These are phyloP conservation scores for Eucalyptus curtisii DNA, from an alignment of 345 rosid species.

Conservation along the genomic window DNA sequence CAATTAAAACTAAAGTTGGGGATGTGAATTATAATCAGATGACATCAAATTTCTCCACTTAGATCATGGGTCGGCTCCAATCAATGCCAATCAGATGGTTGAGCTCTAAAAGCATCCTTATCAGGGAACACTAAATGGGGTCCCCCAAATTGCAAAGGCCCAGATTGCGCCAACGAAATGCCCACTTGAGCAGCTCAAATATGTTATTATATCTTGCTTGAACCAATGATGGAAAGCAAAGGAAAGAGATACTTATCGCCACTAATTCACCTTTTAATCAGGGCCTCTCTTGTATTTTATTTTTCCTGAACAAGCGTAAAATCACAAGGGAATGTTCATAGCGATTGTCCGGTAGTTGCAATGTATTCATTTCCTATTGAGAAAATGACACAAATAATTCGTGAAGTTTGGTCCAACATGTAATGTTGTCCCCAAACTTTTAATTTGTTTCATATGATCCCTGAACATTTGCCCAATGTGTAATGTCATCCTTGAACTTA, in stretches of 20 bases:
- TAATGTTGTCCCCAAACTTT: rapidly evolving
- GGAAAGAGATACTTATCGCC: background rate
- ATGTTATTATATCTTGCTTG: background rate
- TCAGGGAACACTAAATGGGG: background rate
- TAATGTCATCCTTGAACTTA: rapidly evolving
- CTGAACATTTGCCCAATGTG: rapidly evolving
- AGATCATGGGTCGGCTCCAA: background rate
- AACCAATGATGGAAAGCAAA: background rate
- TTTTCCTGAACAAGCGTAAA: background rate
- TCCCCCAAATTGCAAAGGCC: background rate
- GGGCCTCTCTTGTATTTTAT: background rate
- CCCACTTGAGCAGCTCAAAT: background rate
- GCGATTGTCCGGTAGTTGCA: background rate
- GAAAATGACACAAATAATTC: background rate
- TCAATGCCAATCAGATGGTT: background rate
- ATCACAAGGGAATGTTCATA: background rate
- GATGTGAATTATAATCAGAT: background rate
- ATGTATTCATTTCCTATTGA: background rate
- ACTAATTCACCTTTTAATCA: background rate
- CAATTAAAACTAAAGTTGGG: background rate
- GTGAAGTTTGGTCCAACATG: rapidly evolving
- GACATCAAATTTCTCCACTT: background rate
- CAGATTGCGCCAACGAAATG: background rate
- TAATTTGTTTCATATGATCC: background rate
- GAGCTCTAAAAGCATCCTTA: background rate